phyloP scores from a whole-genome alignment of 495 filamentous ascomycete species.

The Paragyromitra xinjiangensis region DNA sequence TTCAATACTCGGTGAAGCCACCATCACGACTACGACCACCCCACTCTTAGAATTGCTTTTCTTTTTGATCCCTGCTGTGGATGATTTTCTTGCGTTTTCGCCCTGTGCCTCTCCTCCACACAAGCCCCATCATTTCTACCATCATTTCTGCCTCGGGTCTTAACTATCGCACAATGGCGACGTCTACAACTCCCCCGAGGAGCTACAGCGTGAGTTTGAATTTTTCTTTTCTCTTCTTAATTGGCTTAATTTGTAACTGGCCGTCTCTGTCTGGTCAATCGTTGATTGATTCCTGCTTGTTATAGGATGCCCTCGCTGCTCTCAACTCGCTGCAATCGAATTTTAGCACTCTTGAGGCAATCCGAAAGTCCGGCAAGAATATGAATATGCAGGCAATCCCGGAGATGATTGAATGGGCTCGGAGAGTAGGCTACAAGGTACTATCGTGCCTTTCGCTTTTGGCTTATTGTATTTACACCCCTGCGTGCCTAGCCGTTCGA shows the following conservation, averaged over 20 bases:
- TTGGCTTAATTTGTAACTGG: neutral
- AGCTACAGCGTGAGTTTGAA: conserved; percentile 27
- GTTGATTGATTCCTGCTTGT: neutral
- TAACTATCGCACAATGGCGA: conserved; percentile 18
- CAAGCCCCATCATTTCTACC: neutral
- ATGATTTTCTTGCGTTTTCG: conserved; percentile 18
- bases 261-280: neutral
- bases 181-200: conserved; percentile 17
- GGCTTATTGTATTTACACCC: neutral
- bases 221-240: neutral
- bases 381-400: conserved; percentile 80
- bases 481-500: conserved; percentile 38
- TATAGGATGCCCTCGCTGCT: conserved; percentile 81
- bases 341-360: conserved; percentile 76
- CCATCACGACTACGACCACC: neutral
- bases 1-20: conserved; percentile 6
- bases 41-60: neutral
- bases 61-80: neutral
- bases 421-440: conserved; percentile 72
- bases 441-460: conserved; percentile 62
- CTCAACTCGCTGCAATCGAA: conserved; percentile 93
- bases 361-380: conserved; percentile 70
- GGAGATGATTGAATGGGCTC: conserved; percentile 84
- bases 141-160: neutral
- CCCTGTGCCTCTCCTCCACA: neutral